A percentile compares a stretch with the other conserved stretches of the same genome.
These are phyloP conservation scores for Monotropa hypopitys DNA, from an alignment of 179 eudicot genomes.

Conservation along the genomic window DNA sequence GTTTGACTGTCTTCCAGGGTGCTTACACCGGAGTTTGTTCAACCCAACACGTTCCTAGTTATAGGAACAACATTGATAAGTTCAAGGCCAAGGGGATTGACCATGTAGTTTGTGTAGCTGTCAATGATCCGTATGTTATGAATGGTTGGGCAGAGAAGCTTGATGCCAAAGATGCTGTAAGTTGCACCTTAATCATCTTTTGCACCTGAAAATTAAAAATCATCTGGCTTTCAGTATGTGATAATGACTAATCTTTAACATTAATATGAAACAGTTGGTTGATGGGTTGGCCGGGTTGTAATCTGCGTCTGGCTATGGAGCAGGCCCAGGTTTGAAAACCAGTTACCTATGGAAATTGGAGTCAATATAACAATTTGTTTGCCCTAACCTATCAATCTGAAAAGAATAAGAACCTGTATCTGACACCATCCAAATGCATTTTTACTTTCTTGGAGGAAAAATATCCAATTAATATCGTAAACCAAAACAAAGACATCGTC, in stretches of 20 bases:
- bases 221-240: background rate
- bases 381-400: background rate
- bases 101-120: constrained; percentile 76
- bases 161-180: constrained; percentile 74
- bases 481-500: background rate
- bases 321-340: background rate
- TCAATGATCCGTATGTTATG: constrained; percentile 84
- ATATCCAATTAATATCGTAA: background rate
- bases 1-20: constrained; percentile 36
- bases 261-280: background rate
- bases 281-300: background rate
- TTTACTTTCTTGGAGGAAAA: background rate
- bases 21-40: constrained; percentile 95
- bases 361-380: background rate
- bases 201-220: background rate
- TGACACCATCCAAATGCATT: background rate
- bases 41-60: constrained; percentile 90
- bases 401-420: background rate
- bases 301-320: background rate
- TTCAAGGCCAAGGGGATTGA: constrained; percentile 84
- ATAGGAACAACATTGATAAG: constrained; percentile 71
- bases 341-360: background rate
- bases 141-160: constrained; percentile 98
- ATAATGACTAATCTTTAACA: too few species aligned
- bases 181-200: constrained; percentile 11